Base-by-base conservation (phyloP, 805 yeast species). In the Dipodascopsis uninucleata region DNA sequence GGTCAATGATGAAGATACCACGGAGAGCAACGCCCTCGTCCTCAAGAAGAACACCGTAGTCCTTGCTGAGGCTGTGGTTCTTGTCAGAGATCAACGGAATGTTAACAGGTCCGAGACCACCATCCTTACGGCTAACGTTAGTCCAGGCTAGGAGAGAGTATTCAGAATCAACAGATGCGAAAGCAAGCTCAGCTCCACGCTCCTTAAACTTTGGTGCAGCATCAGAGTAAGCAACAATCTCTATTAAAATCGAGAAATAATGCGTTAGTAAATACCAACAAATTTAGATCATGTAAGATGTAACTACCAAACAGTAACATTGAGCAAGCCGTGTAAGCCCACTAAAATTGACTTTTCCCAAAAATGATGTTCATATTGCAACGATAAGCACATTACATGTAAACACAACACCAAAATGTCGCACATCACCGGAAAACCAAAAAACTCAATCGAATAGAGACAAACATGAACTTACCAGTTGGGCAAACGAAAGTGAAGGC, bases 401-500 rank as follows among this genome's bases (percentile, higher is more conserved):
- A n/a, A n/a, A n/a, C n/a, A n/a, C n/a, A n/a, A n/a, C n/a, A n/a
- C 36, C 12, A 32, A n/a, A 10, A 28, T 28, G 36, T 10, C 23
- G 12, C 12, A 10, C n/a, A 28, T n/a, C n/a, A n/a, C 36, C n/a
- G 12, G 12, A 14, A n/a, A 32, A 12, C 36, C 10, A 10, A 10
- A 14, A 10, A 14, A 32, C 16, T 32, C 24, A 14, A n/a, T 28
- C 36, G 36, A 12, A 32, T 10, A 21, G 41, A 31, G n/a, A n/a
- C n/a, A n/a, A n/a, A n/a, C n/a, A n/a, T n/a, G n/a, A 20, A 39
- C 47, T 8, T 28, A 42, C 46, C 52, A 60, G 98, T 93, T 71
- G 99, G 98, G 76, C 98, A 93, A 56, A 93, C 97, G 61, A 93
- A 93, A 52, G 99, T 93, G 89, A 93, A 93, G 41, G 98, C 98